Base-by-base conservation (phyloP, 192 early-diverging fungal genomes). In the Backusella luteola region DNA sequence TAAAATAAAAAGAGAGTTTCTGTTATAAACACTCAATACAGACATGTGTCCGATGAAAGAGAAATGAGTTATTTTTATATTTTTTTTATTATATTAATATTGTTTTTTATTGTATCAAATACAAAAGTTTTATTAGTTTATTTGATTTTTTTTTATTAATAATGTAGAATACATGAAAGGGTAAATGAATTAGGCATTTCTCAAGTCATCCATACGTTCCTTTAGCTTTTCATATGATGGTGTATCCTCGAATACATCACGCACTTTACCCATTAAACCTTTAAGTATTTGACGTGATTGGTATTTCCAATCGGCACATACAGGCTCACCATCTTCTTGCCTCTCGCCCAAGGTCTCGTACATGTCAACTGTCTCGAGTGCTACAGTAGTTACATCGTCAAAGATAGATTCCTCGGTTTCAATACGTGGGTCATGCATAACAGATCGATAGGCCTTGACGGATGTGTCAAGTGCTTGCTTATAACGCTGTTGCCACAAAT, bases 261-360 rank as follows among this genome's bases (percentile, higher is more conserved):
- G 94, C 17, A 93, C 91, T 67, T 92, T 90, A 39, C 94, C 93
- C 74, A 97, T 90, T 72, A 98, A 83, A 34, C 94, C 90, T 69
- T 93, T 94, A 76, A 98, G 79, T 41, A 94, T 83, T 84, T 90
- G 91, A 77, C 90, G 91, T 11, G 93, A 86, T 78, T 98, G 95
- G 76, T 96, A 96, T 69, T 82, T 84, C 96, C 96, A 98, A 80
- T 98, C 96, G 32, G 89, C 87, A 75, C 94, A 95, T 29, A 97
- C 94, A 59, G 74, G 84, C 1, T 72, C 71, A 2, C 73, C 68
- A 35, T 87, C 84, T 17, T 84, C 83, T 38, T 82, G 82, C 81
- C 87, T 85, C 4, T 87, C 86, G 42, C 95, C 96, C 71, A 95
- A 67, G 74, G 91, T 93, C 34, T 91, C 82, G 74, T 96, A 98